Conservation (phyloP, 2,329 filamentous ascomycete genomes). For the Exophiala spinifera region DNA sequence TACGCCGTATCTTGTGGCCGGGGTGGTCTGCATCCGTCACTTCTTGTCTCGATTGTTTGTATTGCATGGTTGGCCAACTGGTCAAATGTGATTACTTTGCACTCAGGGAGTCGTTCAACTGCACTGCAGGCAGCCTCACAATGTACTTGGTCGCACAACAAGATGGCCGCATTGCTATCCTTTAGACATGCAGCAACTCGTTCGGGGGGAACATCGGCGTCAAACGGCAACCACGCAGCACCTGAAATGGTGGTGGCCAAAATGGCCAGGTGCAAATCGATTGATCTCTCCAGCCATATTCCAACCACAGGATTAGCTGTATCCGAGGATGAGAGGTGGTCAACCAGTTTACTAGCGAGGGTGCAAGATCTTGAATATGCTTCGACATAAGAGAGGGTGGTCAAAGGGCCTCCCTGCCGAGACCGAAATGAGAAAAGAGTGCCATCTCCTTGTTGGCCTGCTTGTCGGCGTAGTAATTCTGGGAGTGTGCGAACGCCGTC, state of each 20-base stretch:
- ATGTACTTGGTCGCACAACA: conserved; percentile 3
- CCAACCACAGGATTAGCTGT: background rate
- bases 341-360: background rate
- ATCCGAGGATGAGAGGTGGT: background rate
- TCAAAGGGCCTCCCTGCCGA: background rate
- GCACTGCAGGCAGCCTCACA: background rate
- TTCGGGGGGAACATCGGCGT: conserved; percentile 4
- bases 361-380: background rate
- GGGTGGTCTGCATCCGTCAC: background rate
- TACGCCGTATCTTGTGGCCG: background rate
- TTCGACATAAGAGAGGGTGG: conserved; percentile 1
- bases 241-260: conserved; percentile 4
- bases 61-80: background rate
- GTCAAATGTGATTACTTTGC: conserved; percentile 3
- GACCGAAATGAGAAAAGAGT: conserved; percentile 1
- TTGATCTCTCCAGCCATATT: conserved; percentile 6
- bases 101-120: background rate
- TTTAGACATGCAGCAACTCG: conserved; percentile 1
- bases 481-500: background rate
- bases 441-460: background rate
- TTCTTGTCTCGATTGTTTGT: background rate
- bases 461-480: background rate
- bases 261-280: conserved; percentile 2
- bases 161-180: conserved; percentile 1
- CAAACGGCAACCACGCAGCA: conserved; percentile 4